A percentile compares a stretch with the other conserved stretches of the same genome.
These are phyloP conservation scores for Yarrowia sp. DNA, from an alignment of 805 yeast genomes.

Conservation along the genomic window DNA sequence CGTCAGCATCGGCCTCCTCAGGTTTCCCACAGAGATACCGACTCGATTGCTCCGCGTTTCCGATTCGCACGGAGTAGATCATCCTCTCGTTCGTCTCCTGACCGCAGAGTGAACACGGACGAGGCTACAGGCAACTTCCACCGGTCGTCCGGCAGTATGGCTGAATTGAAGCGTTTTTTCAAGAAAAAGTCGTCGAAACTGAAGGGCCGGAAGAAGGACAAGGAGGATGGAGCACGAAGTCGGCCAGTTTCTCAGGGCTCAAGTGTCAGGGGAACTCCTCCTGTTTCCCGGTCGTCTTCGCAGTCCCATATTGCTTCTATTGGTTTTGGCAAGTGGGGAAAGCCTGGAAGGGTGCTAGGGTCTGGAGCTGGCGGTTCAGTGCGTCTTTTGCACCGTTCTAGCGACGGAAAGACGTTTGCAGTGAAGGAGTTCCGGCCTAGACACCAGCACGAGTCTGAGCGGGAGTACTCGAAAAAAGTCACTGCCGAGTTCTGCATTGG, in stretches of 20 bases:
- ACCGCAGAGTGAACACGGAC: constrained; percentile 24
- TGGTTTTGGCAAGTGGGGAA: constrained; percentile 57
- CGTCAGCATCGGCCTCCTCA: constrained; percentile 47
- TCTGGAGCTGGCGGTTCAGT: constrained; percentile 97
- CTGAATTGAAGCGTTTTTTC: constrained; percentile 56
- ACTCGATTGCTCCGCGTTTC: constrained; percentile 50
- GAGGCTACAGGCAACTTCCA: constrained; percentile 40
- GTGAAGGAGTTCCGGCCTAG: constrained; percentile 89
- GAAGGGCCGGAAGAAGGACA: constrained; percentile 40
- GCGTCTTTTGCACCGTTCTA: constrained; percentile 68
- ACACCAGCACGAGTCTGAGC: constrained; percentile 71
- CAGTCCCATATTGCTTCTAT: background rate
- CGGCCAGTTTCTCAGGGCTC: constrained; percentile 20
- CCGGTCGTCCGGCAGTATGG: constrained; percentile 47
- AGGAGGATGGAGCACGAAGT: constrained; percentile 10
- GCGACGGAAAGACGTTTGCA: constrained; percentile 79
- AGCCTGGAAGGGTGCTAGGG: constrained; percentile 85
- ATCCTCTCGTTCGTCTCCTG: constrained; percentile 27
- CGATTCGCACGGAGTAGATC: constrained; percentile 44
- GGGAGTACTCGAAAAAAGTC: constrained; percentile 90
- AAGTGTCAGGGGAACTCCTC: background rate
- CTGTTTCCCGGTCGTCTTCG: constrained; percentile 16
- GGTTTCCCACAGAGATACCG: constrained; percentile 41
- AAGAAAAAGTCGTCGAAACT: constrained; percentile 46
- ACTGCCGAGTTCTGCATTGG: constrained; percentile 96